Conservation (phyloP, 2,329 filamentous ascomycete genomes). For the Phialocephala sp. region DNA sequence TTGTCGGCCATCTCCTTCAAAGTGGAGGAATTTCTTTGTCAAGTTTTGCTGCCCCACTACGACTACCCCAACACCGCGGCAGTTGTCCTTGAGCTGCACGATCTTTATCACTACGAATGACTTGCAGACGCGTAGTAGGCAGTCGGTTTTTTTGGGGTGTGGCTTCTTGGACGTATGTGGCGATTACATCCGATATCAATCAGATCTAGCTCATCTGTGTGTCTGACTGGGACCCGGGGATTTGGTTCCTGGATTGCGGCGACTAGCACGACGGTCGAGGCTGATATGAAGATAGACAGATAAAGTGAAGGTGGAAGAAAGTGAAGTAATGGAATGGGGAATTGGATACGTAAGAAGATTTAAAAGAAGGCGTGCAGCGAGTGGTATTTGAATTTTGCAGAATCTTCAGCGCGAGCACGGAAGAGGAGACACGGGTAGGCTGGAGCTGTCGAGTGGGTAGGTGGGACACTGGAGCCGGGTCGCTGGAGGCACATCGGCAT, state of each 20-base stretch:
- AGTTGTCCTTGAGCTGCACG: conserved; percentile 18
- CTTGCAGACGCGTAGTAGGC: conserved; percentile 32
- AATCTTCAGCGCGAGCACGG: conserved; percentile 24
- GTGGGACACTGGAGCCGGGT: conserved; percentile 4
- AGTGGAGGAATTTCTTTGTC: conserved; percentile 19
- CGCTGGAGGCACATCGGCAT: not conserved
- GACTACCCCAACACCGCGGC: conserved; percentile 29
- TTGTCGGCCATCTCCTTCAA: conserved; percentile 61
- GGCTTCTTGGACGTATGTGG: conserved; percentile 29
- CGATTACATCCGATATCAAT: conserved; percentile 36
- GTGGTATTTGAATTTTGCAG: conserved; percentile 40
- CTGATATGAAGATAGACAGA: conserved; percentile 31
- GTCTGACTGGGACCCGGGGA: conserved; percentile 33
- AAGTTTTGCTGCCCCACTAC: conserved; percentile 33
- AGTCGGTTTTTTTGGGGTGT: conserved; percentile 17
- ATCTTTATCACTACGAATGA: conserved; percentile 37
- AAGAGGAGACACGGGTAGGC: conserved; percentile 17
- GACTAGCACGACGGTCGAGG: conserved; percentile 29
- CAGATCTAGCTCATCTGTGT: conserved; percentile 31
- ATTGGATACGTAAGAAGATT: conserved; percentile 36
- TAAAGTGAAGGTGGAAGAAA: conserved; percentile 21
- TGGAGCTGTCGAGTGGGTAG: conserved; percentile 3
- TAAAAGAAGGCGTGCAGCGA: conserved; percentile 29
- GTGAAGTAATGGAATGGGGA: conserved; percentile 35
- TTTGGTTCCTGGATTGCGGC: conserved; percentile 29